phyloP scores from a whole-genome alignment of 2,329 filamentous ascomycete species.

The Madurella mycetomatis region DNA sequence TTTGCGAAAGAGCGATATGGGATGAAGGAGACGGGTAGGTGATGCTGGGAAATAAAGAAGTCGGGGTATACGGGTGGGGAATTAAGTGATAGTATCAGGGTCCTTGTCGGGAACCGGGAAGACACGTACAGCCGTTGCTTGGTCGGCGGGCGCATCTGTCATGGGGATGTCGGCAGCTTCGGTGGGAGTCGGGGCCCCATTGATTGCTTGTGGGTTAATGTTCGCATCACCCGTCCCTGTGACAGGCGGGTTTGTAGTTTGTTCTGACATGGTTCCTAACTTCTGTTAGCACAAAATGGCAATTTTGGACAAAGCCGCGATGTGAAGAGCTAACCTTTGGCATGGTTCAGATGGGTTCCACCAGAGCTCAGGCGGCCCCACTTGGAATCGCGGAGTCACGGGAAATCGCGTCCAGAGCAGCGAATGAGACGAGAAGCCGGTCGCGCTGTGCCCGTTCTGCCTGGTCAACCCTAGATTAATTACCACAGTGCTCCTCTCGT shows the following conservation, averaged over 20 bases:
- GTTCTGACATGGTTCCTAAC: slow-evolving; percentile 8
- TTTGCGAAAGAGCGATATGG: not conserved
- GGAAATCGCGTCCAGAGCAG: slow-evolving; percentile 17
- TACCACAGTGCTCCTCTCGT: no score
- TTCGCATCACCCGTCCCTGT: not conserved
- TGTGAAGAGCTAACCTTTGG: not conserved
- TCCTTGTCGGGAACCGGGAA: not conserved
- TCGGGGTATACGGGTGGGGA: not conserved
- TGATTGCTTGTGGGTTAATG: not conserved
- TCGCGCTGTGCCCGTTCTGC: slow-evolving; percentile 10
- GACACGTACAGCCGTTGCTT: slow-evolving; percentile 5
- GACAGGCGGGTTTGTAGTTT: not conserved
- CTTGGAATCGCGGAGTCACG: slow-evolving; percentile 21
- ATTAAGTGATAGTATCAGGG: not conserved
- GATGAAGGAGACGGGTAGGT: not conserved
- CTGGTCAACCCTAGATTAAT: not conserved
- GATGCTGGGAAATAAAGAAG: not conserved
- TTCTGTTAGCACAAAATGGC: not conserved
- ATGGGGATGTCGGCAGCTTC: slow-evolving; percentile 9
- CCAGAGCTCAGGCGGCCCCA: slow-evolving; percentile 1
- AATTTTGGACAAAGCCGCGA: not conserved
- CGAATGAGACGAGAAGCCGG: not conserved
- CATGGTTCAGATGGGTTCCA: not conserved
- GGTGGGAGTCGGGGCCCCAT: not conserved
- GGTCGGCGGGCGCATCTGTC: slow-evolving; percentile 16